A percentile compares a stretch with the other conserved stretches of the same genome.
Evolutionary conservation across 345 rosid species (phyloP).

Genomic region (Pelargonium nanum): DNA sequence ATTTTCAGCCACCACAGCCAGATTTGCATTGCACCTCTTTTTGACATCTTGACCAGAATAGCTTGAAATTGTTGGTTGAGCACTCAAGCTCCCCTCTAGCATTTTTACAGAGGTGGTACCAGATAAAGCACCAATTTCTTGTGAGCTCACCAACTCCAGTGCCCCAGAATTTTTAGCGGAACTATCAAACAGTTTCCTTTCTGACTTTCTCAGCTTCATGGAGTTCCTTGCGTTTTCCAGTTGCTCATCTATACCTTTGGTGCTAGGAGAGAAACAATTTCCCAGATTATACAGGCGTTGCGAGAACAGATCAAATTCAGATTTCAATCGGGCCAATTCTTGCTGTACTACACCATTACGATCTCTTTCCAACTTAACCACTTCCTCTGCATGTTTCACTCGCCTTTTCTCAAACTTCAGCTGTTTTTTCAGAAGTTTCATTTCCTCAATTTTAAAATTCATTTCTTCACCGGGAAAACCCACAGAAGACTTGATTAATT

Average conservation of each 20-base stretch:
- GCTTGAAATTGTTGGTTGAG: conserved; percentile 27
- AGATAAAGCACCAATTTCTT: conserved; percentile 49
- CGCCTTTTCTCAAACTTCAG: conserved; percentile 52
- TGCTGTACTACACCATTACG: conserved; percentile 34
- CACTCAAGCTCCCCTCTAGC: conserved; percentile 34
- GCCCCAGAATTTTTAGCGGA: conserved; percentile 67
- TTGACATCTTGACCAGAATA: conserved; percentile 24
- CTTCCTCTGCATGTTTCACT: conserved; percentile 44
- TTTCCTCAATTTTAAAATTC: conserved; percentile 25
- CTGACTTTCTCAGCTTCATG: conserved; percentile 54
- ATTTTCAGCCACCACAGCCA: conserved; percentile 36
- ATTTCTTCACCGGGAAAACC: conserved; percentile 19
- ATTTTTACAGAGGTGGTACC: conserved; percentile 34
- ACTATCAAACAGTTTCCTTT: conserved; percentile 46
- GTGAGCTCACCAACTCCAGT: conserved; percentile 70
- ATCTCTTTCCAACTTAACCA: conserved; percentile 47
- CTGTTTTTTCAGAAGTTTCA: conserved; percentile 48
- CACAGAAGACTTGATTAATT: conserved; percentile 17
- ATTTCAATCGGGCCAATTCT: conserved; percentile 48
- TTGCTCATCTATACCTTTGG: conserved; percentile 30
- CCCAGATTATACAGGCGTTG: conserved; percentile 41
- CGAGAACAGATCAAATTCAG: conserved; percentile 38
- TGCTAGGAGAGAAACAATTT: conserved; percentile 27
- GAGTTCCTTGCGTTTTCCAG: conserved; percentile 48
- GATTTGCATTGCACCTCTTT: conserved; percentile 23